A percentile compares a stretch with the other conserved stretches of the same genome.
phyloP scores from a whole-genome alignment of 2,329 filamentous ascomycete species.

The Magnaporthiopsis rhizophila region DNA sequence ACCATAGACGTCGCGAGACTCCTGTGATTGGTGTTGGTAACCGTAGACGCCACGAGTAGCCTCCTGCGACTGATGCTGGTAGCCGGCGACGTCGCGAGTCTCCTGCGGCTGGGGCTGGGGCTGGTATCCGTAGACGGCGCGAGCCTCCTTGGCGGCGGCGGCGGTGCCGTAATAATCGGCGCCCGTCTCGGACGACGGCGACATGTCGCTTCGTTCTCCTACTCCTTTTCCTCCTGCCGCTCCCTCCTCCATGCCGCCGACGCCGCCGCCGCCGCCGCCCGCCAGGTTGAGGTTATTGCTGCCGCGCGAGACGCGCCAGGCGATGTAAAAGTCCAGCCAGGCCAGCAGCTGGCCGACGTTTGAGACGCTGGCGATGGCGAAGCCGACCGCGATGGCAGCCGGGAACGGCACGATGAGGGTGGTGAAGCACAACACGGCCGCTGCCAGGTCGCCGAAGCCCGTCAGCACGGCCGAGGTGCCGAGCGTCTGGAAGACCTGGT shows the following conservation, averaged over 20 bases:
- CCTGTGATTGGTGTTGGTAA: too few species aligned
- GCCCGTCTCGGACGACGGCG: too few species aligned
- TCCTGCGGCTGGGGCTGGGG: too few species aligned
- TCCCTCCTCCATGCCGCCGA: background rate
- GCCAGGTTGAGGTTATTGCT: background rate
- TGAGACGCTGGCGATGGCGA: constrained; percentile 13
- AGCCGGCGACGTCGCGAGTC: too few species aligned
- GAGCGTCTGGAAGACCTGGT: constrained; percentile 20
- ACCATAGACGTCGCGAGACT: too few species aligned
- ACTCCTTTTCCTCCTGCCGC: too few species aligned
- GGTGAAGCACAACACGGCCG: constrained; percentile 19
- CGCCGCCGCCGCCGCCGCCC: background rate
- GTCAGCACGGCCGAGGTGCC: constrained; percentile 16
- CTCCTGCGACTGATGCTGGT: too few species aligned
- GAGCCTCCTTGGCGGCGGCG: background rate
- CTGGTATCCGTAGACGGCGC: too few species aligned
- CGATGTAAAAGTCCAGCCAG: constrained; percentile 8
- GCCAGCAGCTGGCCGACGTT: constrained; percentile 4
- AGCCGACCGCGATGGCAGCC: constrained; percentile 17
- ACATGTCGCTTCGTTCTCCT: too few species aligned
- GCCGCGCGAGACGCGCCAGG: constrained; percentile 3
- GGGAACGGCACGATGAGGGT: constrained; percentile 21
- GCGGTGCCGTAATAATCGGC: too few species aligned
- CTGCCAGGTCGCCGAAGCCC: constrained; percentile 22
- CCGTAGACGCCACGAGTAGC: too few species aligned